These are phyloP conservation scores for Coemansia biformis DNA, from an alignment of 192 early-diverging fungal genomes.

Conservation along the genomic window DNA sequence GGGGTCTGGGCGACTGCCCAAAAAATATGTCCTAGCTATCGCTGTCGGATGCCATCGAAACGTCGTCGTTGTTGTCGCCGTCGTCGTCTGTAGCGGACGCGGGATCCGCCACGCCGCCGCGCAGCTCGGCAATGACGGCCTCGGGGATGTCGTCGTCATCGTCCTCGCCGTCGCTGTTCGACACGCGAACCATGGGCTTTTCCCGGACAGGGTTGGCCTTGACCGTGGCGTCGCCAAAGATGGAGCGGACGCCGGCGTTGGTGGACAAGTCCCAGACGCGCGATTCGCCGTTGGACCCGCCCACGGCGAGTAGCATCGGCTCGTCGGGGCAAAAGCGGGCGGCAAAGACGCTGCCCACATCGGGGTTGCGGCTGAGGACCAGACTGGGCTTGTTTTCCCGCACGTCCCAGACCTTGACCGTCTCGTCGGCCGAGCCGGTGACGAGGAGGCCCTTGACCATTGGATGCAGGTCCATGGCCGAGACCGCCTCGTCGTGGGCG, in stretches of 20 bases:
- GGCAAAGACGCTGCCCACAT: constrained; percentile 79
- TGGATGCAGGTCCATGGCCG: constrained; percentile 80
- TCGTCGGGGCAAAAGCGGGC: constrained; percentile 85
- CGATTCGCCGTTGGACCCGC: constrained; percentile 84
- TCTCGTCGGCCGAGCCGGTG: constrained; percentile 86
- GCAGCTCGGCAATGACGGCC: constrained; percentile 39
- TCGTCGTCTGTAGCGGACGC: constrained; percentile 10
- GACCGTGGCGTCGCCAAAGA: constrained; percentile 23
- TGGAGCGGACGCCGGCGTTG: constrained; percentile 70
- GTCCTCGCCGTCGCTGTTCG: constrained; percentile 33
- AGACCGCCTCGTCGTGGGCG: constrained; percentile 88
- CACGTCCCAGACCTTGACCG: constrained; percentile 91
- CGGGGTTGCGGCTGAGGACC: constrained; percentile 83
- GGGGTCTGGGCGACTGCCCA: too few relatives aligned
- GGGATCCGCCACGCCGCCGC: constrained; percentile 9
- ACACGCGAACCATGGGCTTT: constrained; percentile 51
- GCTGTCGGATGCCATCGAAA: constrained; percentile 22
- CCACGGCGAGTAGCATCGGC: constrained; percentile 82
- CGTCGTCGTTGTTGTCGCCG: constrained; percentile 18
- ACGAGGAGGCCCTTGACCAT: constrained; percentile 75
- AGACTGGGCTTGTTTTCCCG: constrained; percentile 65
- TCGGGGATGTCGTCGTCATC: constrained; percentile 46
- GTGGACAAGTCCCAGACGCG: constrained; percentile 89
- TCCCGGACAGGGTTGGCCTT: constrained; percentile 19
- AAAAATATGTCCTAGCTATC: too few relatives aligned